Percentiles rank a stretch among this genome's conserved stretches.
phyloP scores from a whole-genome alignment of 2,329 filamentous ascomycete species.

The Setomelanomma holmii region DNA sequence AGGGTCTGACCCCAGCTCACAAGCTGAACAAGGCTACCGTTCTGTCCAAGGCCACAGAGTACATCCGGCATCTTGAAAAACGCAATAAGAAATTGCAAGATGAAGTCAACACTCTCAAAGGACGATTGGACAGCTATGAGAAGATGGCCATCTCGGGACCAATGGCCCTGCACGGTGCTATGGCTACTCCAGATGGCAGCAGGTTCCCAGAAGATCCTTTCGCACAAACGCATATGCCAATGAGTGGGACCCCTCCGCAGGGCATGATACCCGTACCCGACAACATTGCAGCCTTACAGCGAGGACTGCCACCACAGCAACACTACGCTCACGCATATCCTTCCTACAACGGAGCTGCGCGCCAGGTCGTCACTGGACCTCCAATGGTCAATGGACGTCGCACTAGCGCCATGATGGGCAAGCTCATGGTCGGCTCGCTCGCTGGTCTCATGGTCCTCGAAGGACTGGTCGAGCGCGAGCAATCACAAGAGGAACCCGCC shows the following conservation, averaged over 20 bases:
- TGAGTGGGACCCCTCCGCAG: slow-evolving; percentile 44
- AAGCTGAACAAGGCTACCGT: slow-evolving; percentile 99
- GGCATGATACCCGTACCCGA: slow-evolving; percentile 54
- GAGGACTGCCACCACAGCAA: slow-evolving; percentile 43
- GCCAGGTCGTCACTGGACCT: slow-evolving; percentile 29
- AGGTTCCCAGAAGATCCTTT: slow-evolving; percentile 50
- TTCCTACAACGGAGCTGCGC: slow-evolving; percentile 33
- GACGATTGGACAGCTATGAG: slow-evolving; percentile 68
- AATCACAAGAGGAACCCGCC: slow-evolving; percentile 57
- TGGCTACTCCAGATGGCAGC: slow-evolving; percentile 44
- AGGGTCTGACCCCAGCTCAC: slow-evolving; percentile 75
- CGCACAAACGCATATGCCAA: slow-evolving; percentile 31
- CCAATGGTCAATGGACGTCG: slow-evolving; percentile 52
- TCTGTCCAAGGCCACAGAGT: slow-evolving; percentile 93
- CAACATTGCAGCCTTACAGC: slow-evolving; percentile 49
- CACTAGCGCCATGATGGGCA: slow-evolving; percentile 64
- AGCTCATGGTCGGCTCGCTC: slow-evolving; percentile 91
- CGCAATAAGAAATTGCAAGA: slow-evolving; percentile 82
- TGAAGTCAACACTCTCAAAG: slow-evolving; percentile 81
- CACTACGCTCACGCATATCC: slow-evolving; percentile 50
- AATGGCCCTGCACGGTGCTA: slow-evolving; percentile 46
- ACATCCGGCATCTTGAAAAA: slow-evolving; percentile 92
- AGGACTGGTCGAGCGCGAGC: slow-evolving; percentile 71
- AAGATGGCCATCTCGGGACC: slow-evolving; percentile 71
- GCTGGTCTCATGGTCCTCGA: slow-evolving; percentile 93